Percentiles rank a stretch among this genome's conserved stretches.
These are phyloP conservation scores for Diaporthe helianthi DNA, from an alignment of 2,329 filamentous ascomycete species.

Conservation along the genomic window DNA sequence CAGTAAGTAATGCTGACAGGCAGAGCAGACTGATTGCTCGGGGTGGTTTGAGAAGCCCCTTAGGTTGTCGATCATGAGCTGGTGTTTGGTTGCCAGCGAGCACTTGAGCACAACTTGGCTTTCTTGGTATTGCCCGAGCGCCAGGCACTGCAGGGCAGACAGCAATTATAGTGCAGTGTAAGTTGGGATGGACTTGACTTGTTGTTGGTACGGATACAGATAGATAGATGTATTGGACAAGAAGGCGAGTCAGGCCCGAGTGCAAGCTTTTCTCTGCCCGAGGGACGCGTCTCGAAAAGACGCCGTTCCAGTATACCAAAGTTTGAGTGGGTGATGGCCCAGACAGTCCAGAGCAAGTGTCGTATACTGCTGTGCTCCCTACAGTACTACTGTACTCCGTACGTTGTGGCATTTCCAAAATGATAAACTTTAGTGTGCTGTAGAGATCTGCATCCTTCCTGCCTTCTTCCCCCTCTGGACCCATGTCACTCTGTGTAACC, in stretches of 20 bases:
- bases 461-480: not conserved
- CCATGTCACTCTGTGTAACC: slow-evolving; percentile 12
- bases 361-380: no score
- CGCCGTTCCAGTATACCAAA: slow-evolving; percentile 2
- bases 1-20: not conserved
- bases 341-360: no score
- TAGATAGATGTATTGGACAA: not conserved
- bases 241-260: slow-evolving; percentile 3
- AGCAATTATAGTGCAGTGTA: no score
- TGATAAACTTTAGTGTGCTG: no score
- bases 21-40: not conserved
- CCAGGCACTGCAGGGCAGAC: not conserved
- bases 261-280: not conserved
- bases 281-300: not conserved
- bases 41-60: slow-evolving; percentile 12
- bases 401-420: no score
- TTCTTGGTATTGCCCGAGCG: slow-evolving; percentile 14
- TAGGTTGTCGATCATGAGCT: not conserved
- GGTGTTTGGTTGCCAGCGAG: not conserved
- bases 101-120: not conserved
- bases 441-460: not conserved
- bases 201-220: no score
- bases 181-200: not conserved
- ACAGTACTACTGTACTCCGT: no score
- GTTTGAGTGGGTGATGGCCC: not conserved